Percentiles rank a stretch among this genome's conserved stretches.
Conservation (phyloP, 805 yeast species). For the Jamesozyma gamospora region DNA sequence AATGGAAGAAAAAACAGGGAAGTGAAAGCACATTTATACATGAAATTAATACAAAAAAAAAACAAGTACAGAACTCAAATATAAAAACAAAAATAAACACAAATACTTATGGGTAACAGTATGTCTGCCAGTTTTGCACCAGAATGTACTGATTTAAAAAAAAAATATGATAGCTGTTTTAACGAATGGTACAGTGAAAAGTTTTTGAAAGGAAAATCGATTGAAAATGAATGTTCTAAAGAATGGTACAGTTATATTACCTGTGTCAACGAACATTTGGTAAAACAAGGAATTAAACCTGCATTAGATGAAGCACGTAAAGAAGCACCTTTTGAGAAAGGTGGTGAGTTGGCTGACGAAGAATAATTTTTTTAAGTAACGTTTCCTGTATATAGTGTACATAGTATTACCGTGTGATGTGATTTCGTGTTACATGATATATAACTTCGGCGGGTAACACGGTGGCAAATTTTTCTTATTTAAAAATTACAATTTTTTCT, state of each 20-base stretch:
- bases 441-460: not conserved
- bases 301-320: conserved; percentile 82
- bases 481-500: not conserved
- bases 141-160: conserved; percentile 83
- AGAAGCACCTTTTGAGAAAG: conserved; percentile 79
- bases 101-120: conserved; percentile 54
- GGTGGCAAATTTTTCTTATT: not conserved
- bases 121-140: conserved; percentile 92
- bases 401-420: not conserved
- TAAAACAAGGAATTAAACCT: conserved; percentile 66
- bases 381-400: too few relatives aligned
- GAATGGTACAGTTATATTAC: conserved; percentile 80
- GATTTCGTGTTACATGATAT: not conserved
- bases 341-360: conserved; percentile 34
- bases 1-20: too few relatives aligned
- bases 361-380: too few relatives aligned
- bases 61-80: too few relatives aligned
- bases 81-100: too few relatives aligned
- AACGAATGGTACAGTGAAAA: conserved; percentile 90
- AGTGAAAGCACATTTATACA: too few relatives aligned
- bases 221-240: conserved; percentile 81
- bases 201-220: conserved; percentile 45
- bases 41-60: too few relatives aligned
- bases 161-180: conserved; percentile 85
- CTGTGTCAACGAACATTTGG: conserved; percentile 69